These are phyloP conservation scores for Barnettozyma wickerhamii DNA, from an alignment of 805 yeast species.

Conservation along the genomic window DNA sequence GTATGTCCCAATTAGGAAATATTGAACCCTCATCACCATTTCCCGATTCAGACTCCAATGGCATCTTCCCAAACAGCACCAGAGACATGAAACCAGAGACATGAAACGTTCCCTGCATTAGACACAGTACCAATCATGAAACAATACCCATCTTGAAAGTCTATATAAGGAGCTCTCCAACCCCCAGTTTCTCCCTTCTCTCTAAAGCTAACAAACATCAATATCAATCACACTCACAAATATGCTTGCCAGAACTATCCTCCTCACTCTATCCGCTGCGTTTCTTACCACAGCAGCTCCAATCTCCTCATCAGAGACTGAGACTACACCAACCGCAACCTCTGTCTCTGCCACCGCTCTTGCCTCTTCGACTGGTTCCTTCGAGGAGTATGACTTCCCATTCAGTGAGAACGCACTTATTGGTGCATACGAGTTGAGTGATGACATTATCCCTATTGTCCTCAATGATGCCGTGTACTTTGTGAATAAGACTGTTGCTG, in stretches of 20 bases:
- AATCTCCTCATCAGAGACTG: too few species aligned
- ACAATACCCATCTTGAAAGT: too few species aligned
- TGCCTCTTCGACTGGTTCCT: background rate
- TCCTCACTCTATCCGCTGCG: background rate
- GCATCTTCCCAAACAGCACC: background rate
- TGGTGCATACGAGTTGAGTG: background rate
- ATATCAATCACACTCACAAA: too few species aligned
- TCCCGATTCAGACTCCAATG: background rate
- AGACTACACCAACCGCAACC: background rate
- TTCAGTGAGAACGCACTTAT: constrained; percentile 7
- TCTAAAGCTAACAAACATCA: too few species aligned
- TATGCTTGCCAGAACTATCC: too few species aligned
- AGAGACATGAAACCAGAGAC: background rate
- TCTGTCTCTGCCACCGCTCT: background rate
- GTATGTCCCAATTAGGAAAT: background rate
- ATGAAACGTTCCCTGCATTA: background rate
- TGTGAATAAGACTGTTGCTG: constrained; percentile 11
- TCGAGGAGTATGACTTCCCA: constrained; percentile 10
- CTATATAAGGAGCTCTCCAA: too few species aligned
- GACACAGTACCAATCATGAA: background rate
- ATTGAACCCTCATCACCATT: background rate
- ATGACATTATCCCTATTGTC: constrained; percentile 7
- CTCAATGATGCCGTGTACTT: constrained; percentile 10
- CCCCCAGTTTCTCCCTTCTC: too few species aligned
- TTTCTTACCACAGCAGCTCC: background rate